phyloP scores from a whole-genome alignment of 1,139 yeast genomes.

The Suzukiozyma palmioleophila region DNA sequence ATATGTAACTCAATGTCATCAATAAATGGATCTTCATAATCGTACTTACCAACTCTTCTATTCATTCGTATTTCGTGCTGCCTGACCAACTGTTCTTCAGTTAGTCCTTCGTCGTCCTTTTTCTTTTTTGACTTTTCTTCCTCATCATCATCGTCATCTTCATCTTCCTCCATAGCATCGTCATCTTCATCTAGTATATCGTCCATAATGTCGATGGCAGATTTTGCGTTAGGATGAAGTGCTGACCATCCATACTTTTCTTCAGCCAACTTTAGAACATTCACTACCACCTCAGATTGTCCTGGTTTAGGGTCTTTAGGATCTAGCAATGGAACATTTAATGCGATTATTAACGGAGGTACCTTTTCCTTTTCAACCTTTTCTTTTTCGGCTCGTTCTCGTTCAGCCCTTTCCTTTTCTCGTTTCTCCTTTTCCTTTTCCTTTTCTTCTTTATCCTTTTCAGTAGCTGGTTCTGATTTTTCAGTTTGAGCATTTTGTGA shows the following conservation, averaged over 20 bases:
- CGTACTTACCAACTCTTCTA: constrained; percentile 83
- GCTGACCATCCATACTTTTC: constrained; percentile 80
- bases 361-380: constrained; percentile 25
- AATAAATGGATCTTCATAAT: constrained; percentile 89
- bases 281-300: constrained; percentile 69
- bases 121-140: constrained; percentile 29
- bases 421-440: constrained; percentile 7
- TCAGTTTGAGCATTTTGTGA: constrained; percentile 2
- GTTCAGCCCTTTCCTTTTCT: constrained; percentile 12
- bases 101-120: constrained; percentile 38
- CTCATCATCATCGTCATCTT: constrained; percentile 40
- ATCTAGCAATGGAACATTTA: constrained; percentile 56
- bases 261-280: constrained; percentile 75
- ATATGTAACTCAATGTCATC: constrained; percentile 90
- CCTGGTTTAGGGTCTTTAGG: constrained; percentile 54
- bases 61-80: constrained; percentile 48
- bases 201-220: constrained; percentile 57
- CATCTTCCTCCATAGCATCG: constrained; percentile 59
- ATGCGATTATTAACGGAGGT: constrained; percentile 47
- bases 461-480: constrained; percentile 4
- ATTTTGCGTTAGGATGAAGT: constrained; percentile 64
- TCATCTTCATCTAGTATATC: constrained; percentile 59
- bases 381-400: constrained; percentile 18
- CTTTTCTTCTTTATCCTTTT: constrained; percentile 7
- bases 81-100: constrained; percentile 44